These are phyloP conservation scores for Cladophialophora exuberans DNA, from an alignment of 2,329 filamentous ascomycete species.

Conservation along the genomic window DNA sequence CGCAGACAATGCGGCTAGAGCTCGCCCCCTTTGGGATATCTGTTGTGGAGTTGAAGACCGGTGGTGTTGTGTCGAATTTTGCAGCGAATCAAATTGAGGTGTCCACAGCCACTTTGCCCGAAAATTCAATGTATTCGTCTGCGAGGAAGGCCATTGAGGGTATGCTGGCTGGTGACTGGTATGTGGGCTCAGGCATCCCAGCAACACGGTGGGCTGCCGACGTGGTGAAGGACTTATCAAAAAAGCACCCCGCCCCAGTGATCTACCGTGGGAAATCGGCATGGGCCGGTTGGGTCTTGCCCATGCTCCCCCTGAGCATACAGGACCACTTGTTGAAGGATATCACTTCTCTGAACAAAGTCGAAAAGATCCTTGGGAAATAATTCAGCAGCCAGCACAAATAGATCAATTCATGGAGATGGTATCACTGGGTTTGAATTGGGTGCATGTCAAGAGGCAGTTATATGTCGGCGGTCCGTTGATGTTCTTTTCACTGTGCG, in stretches of 20 bases:
- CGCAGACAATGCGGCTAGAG: slow-evolving; percentile 39
- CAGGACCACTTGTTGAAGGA: neutral
- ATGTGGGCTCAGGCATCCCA: neutral
- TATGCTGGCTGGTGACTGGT: neutral
- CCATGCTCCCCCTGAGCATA: neutral
- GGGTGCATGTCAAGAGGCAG: too few relatives aligned
- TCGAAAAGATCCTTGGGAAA: neutral
- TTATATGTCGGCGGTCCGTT: too few relatives aligned
- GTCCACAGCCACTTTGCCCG: neutral
- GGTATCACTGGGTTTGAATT: too few relatives aligned
- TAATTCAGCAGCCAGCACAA: neutral
- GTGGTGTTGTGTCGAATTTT: slow-evolving; percentile 27
- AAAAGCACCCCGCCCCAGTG: neutral
- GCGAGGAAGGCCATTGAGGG: neutral
- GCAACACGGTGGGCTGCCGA: neutral
- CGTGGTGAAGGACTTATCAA: neutral
- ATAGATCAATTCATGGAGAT: too few relatives aligned
- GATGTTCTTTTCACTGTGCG: too few relatives aligned
- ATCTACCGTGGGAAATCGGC: neutral
- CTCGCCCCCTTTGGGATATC: slow-evolving; percentile 36
- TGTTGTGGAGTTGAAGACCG: slow-evolving; percentile 36
- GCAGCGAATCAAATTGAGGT: neutral
- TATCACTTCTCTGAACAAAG: neutral
- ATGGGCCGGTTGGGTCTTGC: neutral
- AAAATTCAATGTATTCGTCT: neutral